Evolutionary conservation across 768 basidiomycete species (phyloP), one percentile per base, ranked within the genome.

Genomic region (Tephrocybe sp.): DNA sequence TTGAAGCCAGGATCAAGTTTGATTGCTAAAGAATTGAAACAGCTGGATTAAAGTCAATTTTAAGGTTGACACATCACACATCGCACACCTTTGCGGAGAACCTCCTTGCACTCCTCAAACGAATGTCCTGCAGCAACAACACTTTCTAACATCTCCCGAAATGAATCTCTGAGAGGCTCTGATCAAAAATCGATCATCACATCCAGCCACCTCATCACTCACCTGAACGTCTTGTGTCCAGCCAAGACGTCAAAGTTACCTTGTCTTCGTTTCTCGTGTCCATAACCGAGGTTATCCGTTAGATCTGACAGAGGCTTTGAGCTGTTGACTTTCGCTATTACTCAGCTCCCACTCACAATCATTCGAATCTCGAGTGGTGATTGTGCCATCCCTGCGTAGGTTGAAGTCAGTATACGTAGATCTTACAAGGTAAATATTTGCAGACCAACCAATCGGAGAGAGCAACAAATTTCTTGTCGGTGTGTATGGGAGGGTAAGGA

Each of bases 331-430:
- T 33, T 20, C 7, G 18, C 26, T 20, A 9, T 7, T 20, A 15
- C 45, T 34, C 34, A 45, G 11, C 32, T 33, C 26, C 17, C 36
- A 30, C 84, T 55, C 64, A 93, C 89, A 93, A 62, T 97, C 94
- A 67, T 98, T 98, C 6, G 90, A 93, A 65, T 98, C 94, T 62
- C 80, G 83, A 34, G 81, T 93, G 3, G 94, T 96, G 71, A 98
- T 96, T 12, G 94, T 98, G 61, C 90, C 90, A 72, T 93, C 90
- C 90, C 90, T 91, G 65, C n/a, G 17, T 54, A 18, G 51, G 30
- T 30, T 28, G 50, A 49, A 28, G 34, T 52, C 43, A 23, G 48
- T 12, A 10, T 17, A 54, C 42, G n/a, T 38, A 48, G 10, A 21
- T 8, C 4, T 38, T 17, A 6, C 2, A 18, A 26, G 15, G 20